Base-by-base conservation (phyloP, 805 yeast species). In the Saccharomycopsis schoenii region DNA sequence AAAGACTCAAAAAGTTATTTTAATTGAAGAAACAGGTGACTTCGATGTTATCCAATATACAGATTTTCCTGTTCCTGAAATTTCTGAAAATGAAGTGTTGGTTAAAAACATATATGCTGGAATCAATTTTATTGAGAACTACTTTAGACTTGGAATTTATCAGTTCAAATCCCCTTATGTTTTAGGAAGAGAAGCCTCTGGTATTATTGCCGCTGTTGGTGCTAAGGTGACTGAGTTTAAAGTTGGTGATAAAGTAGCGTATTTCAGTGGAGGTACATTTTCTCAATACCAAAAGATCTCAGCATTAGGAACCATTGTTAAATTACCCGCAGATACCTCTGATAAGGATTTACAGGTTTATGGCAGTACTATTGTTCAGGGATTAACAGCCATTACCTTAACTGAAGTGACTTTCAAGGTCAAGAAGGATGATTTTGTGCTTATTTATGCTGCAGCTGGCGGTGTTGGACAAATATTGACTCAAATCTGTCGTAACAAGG, bases 401-500 rank as follows among this genome's bases (percentile, higher is more conserved):
- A 74, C 83, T 56, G 74, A 77, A 42, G 90, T 88, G 64, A 81
- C 94, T 1, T 83, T 88, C 68, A 68, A 77, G 1, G 87, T 89
- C 47, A 70, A 88, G 67, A 75, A 80, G 69, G 92, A 83, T 59
- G 97, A 93, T 62, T 79, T 73, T 66, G 80, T 88, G 54, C 77
- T 92, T 56, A 84, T 89, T 29, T 89, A 91, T 76, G 97, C 97
- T 3, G 97, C 97, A 8, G 97, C 97, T 2, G 98, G 97, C 55
- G 97, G 97, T 61, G 93, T 89, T 58, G 98, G 98, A 4, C 78
- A 82, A 58, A 66, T 89, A 19, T 74, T 90, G 59, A 76, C 78
- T 57, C 97, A 91, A 71, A 74, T 91, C 72, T 72, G 86, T 57
- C 71, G 77, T 37, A 68, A 73, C 25, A 77, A 75, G 57, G 96